phyloP scores from a whole-genome alignment of 208 protist species.

The Balamuthia mandrillaris region DNA sequence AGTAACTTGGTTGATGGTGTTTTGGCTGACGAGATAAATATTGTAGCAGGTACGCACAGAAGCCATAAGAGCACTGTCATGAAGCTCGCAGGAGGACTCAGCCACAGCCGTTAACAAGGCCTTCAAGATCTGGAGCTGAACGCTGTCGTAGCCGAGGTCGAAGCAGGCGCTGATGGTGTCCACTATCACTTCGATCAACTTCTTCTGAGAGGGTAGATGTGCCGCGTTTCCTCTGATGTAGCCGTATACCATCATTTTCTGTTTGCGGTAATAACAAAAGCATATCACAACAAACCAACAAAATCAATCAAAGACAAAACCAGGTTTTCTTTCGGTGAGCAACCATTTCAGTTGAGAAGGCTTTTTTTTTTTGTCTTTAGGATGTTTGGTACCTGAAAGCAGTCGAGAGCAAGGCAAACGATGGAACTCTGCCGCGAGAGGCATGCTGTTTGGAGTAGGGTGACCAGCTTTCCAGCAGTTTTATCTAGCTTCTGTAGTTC shows the following conservation, averaged over 20 bases:
- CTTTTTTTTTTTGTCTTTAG: too few species aligned
- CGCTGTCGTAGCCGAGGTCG: conserved; percentile 63
- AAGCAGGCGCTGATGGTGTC: conserved; percentile 66
- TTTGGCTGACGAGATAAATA: conserved; percentile 67
- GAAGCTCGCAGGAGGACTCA: neutral
- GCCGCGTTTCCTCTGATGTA: conserved; percentile 41
- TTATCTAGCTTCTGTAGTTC: neutral
- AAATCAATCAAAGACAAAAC: neutral
- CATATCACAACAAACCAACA: neutral
- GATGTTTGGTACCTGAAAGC: neutral
- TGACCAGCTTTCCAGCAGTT: neutral
- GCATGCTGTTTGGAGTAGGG: neutral
- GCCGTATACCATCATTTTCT: conserved; percentile 73
- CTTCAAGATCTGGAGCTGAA: conserved; percentile 76
- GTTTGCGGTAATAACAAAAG: neutral
- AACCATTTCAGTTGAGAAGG: neutral
- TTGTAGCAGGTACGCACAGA: conserved; percentile 73
- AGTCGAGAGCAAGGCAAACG: conserved; percentile 10
- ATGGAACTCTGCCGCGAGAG: neutral
- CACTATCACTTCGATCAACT: conserved; percentile 55
- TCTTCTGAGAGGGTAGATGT: conserved; percentile 29
- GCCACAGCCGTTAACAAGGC: neutral
- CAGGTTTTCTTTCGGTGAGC: neutral
- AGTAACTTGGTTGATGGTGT: conserved; percentile 42
- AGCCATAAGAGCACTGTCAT: conserved; percentile 51